Evolutionary conservation across 2,329 filamentous ascomycete species (phyloP), one percentile per base, ranked within the genome.

Genomic region (Penicillium frequentans): DNA sequence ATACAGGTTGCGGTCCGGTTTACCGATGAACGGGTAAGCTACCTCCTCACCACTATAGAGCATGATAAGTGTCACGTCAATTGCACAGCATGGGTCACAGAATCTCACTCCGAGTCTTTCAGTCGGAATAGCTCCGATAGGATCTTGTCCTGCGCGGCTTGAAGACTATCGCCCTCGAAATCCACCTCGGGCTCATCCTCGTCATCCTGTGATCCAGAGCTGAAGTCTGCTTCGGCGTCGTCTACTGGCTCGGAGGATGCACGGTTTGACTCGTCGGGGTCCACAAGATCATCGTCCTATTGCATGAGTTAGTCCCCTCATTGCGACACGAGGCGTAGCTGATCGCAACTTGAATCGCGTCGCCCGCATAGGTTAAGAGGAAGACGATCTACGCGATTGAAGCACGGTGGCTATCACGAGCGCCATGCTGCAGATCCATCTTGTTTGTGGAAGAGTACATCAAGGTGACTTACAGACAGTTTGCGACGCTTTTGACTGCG

Each of bases 121-220:
- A 66, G 56, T 50, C 58, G 54, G 8, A 58, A 49, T 59, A 93
- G 74, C 65, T 93, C 90, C 54, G 88, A 85, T 4, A 96, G 79
- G 55, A 96, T 86, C 77, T 91, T 91, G 65, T 96, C 90, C 70
- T 96, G 91, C 0, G 91, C 92, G 68, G 92, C 83, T 70, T 96
- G 90, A 70, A 96, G 93, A 10, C 73, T 87, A 49, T 93, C 84
- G 5, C 88, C 89, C 55, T 86, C 84, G 72, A 90, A 93, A 1
- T 84, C 80, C 4, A 79, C 77, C 54, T 85, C 80, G 53, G 84
- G 85, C 58, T 84, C 77, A 49, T 80, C 75, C 55, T 85, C 82
- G 7, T 80, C 76, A 54, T 80, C 81, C 47, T 69, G 49, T 9
- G 60, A 42, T 8, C 42, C 52, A 3, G 52, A 44, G 37, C 35